phyloP scores from a whole-genome alignment of 441 rosid genomes.

The Mallotus japonicus region DNA sequence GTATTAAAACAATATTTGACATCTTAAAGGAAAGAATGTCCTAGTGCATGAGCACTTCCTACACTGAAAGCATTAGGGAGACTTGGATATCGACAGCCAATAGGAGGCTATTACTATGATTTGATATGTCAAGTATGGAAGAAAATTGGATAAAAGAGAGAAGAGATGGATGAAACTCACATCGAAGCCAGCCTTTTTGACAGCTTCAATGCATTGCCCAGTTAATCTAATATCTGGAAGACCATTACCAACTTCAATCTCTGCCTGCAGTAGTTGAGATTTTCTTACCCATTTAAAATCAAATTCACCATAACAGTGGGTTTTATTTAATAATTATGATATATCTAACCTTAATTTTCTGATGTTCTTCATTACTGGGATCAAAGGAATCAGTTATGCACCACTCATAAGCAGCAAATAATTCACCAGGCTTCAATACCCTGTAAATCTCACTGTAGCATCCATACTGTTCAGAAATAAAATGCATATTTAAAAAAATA shows the following conservation, averaged over 20 bases:
- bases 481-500: too few relatives aligned
- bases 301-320: slow-evolving; percentile 4
- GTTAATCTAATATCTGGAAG: slow-evolving; percentile 87
- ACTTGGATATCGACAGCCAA: neutral
- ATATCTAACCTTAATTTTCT: slow-evolving; percentile 66
- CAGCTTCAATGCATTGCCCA: slow-evolving; percentile 72
- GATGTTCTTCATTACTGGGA: slow-evolving; percentile 66
- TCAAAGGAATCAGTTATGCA: slow-evolving; percentile 93
- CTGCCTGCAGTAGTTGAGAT: slow-evolving; percentile 45
- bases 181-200: slow-evolving; percentile 80
- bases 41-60: neutral
- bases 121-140: neutral
- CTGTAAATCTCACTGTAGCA: slow-evolving; percentile 96
- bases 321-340: neutral
- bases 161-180: slow-evolving; percentile 27
- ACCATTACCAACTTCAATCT: slow-evolving; percentile 88
- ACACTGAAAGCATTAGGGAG: neutral
- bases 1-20: neutral
- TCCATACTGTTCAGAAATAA: slow-evolving; percentile 46
- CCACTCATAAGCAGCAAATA: slow-evolving; percentile 95
- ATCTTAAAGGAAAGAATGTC: neutral
- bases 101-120: neutral
- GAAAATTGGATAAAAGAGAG: neutral
- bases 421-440: slow-evolving; percentile 89
- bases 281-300: neutral